Evolutionary conservation across 345 rosid genomes (phyloP).

Genomic region (Psidium guajava): DNA sequence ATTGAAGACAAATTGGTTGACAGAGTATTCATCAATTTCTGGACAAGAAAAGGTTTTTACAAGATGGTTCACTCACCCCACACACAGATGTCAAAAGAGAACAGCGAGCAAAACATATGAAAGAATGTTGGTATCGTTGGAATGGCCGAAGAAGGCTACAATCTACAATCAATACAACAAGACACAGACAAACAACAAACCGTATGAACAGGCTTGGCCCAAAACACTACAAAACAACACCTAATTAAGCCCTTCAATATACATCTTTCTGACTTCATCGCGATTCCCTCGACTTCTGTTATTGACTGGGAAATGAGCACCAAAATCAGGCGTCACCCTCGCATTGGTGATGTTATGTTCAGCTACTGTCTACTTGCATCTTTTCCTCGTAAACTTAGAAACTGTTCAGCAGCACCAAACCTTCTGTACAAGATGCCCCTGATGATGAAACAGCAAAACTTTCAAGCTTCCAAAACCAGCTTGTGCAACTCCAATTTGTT

Average conservation of each 20-base stretch:
- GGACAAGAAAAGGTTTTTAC: neutral
- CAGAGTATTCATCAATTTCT: neutral
- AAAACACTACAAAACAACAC: slow-evolving; percentile 1
- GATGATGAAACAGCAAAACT: slow-evolving; percentile 1
- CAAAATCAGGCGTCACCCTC: slow-evolving; percentile 7
- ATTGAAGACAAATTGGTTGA: neutral
- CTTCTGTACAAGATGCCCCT: slow-evolving; percentile 48
- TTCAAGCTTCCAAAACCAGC: neutral
- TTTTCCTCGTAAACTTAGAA: slow-evolving; percentile 13
- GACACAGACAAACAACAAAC: neutral
- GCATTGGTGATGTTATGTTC: slow-evolving; percentile 6
- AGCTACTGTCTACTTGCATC: slow-evolving; percentile 17
- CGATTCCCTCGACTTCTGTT: slow-evolving; percentile 14
- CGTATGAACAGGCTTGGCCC: neutral
- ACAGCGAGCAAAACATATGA: neutral
- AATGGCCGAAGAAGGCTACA: neutral
- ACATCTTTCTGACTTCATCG: slow-evolving; percentile 26
- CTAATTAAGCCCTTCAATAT: slow-evolving; percentile 18
- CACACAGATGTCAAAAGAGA: neutral
- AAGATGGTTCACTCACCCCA: neutral
- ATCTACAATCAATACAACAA: neutral
- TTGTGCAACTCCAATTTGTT: neutral
- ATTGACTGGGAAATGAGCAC: slow-evolving; percentile 20
- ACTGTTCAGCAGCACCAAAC: slow-evolving; percentile 24
- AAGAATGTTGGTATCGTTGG: neutral